phyloP scores from a whole-genome alignment of 2,329 filamentous ascomycete species.

The Fusarium sp. region DNA sequence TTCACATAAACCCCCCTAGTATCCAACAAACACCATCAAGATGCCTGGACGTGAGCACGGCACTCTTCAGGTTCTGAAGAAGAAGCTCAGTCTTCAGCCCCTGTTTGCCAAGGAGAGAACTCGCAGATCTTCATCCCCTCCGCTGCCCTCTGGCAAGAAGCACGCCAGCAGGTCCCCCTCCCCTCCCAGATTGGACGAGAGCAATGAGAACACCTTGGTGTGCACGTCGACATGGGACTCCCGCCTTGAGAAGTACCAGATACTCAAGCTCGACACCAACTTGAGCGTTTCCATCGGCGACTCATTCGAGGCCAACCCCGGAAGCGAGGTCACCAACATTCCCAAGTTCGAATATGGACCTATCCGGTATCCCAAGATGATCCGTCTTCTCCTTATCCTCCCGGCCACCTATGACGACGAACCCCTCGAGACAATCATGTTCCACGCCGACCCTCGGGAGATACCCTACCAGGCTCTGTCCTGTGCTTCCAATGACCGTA shows the following conservation, averaged over 20 bases:
- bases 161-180: conserved; percentile 2
- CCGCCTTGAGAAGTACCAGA: conserved; percentile 8
- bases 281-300: conserved; percentile 9
- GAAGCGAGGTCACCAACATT: conserved; percentile 9
- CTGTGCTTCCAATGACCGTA: conserved; percentile 11
- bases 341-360: conserved; percentile 12
- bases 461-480: conserved; percentile 9
- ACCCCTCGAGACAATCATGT: conserved; percentile 15
- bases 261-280: conserved; percentile 12
- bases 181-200: conserved; percentile 11
- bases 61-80: conserved; percentile 12
- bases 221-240: conserved; percentile 12
- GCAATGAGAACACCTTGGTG: conserved; percentile 16
- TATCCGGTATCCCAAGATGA: conserved; percentile 13
- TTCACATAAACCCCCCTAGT: not conserved
- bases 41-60: conserved; percentile 10
- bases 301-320: conserved; percentile 9
- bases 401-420: conserved; percentile 5
- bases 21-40: conserved; percentile 1
- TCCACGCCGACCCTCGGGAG: conserved; percentile 10
- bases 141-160: conserved; percentile 1
- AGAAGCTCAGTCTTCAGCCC: conserved; percentile 16
- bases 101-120: conserved; percentile 13
- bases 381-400: conserved; percentile 10
- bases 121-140: conserved; percentile 8